Percentiles rank a stretch among this genome's conserved stretches.
These are phyloP conservation scores for Clarireedia homoeocarpa DNA, from an alignment of 2,329 filamentous ascomycete genomes.

Conservation along the genomic window DNA sequence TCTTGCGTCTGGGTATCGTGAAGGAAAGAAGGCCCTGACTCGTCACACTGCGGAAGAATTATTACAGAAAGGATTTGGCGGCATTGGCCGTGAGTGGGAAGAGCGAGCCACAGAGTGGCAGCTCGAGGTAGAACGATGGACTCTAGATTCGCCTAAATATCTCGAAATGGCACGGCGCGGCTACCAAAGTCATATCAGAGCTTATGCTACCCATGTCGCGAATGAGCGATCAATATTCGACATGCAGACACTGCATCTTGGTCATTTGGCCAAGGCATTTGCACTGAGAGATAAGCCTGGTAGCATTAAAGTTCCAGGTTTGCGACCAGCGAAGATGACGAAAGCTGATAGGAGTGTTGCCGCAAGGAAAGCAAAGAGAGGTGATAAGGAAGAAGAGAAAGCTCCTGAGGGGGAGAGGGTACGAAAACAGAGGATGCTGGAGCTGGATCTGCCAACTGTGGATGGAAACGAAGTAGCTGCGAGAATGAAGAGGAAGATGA, in stretches of 20 bases:
- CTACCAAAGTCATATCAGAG: constrained; percentile 86
- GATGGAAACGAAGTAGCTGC: constrained; percentile 51
- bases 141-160: constrained; percentile 54
- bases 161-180: constrained; percentile 77
- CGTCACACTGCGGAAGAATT: constrained; percentile 58
- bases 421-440: constrained; percentile 31
- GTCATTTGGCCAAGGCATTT: constrained; percentile 90
- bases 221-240: constrained; percentile 83
- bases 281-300: constrained; percentile 82
- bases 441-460: constrained; percentile 33
- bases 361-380: constrained; percentile 29
- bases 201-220: constrained; percentile 88
- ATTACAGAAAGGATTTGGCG: constrained; percentile 56
- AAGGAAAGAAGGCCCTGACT: constrained; percentile 57
- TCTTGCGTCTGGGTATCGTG: constrained; percentile 33
- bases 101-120: constrained; percentile 60
- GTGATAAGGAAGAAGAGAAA: constrained; percentile 30
- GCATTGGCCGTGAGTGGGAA: constrained; percentile 49
- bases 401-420: constrained; percentile 28
- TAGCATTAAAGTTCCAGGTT: constrained; percentile 56
- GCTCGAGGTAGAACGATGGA: constrained; percentile 58
- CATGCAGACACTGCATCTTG: constrained; percentile 82
- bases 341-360: constrained; percentile 34
- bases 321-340: constrained; percentile 35
- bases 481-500: constrained; percentile 58